Conservation (phyloP, 805 yeast species). For the Ogataea kodamae region DNA sequence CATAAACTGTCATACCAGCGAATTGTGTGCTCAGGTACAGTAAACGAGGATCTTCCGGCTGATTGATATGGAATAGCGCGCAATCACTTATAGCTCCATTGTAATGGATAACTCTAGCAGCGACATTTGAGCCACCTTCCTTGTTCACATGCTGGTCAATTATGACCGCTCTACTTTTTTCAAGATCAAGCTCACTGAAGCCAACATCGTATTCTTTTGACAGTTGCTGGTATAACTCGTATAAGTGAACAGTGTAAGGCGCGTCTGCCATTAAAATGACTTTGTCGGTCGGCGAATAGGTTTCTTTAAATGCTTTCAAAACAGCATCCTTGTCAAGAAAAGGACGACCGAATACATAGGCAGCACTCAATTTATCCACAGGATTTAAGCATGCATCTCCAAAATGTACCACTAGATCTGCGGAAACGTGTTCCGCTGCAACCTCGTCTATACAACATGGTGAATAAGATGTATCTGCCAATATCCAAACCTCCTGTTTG, state of each 20-base stretch:
- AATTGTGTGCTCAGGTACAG: conserved; percentile 74
- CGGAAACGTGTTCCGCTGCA: conserved; percentile 88
- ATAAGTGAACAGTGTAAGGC: conserved; percentile 50
- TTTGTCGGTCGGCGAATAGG: conserved; percentile 40
- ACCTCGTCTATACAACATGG: conserved; percentile 96
- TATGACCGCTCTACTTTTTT: conserved; percentile 20
- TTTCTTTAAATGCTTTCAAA: conserved; percentile 37
- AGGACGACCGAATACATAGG: conserved; percentile 77
- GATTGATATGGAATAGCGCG: conserved; percentile 63
- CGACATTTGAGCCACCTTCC: conserved; percentile 20
- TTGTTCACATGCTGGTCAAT: conserved; percentile 22
- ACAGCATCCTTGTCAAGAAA: conserved; percentile 42
- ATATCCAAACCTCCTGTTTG: conserved; percentile 57
- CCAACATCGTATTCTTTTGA: conserved; percentile 33
- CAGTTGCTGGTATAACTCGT: conserved; percentile 36
- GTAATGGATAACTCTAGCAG: conserved; percentile 33
- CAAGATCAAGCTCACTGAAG: conserved; percentile 39
- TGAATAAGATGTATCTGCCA: conserved; percentile 95
- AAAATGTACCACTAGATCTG: conserved; percentile 85
- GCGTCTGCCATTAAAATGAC: conserved; percentile 75
- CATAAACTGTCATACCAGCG: conserved; percentile 46
- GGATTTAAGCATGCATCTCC: conserved; percentile 93
- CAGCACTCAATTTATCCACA: conserved; percentile 66
- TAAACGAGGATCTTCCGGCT: conserved; percentile 76
- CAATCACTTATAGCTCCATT: conserved; percentile 41